These are phyloP conservation scores for Talaromyces borbonicus DNA, from an alignment of 495 filamentous ascomycete genomes.

Conservation along the genomic window DNA sequence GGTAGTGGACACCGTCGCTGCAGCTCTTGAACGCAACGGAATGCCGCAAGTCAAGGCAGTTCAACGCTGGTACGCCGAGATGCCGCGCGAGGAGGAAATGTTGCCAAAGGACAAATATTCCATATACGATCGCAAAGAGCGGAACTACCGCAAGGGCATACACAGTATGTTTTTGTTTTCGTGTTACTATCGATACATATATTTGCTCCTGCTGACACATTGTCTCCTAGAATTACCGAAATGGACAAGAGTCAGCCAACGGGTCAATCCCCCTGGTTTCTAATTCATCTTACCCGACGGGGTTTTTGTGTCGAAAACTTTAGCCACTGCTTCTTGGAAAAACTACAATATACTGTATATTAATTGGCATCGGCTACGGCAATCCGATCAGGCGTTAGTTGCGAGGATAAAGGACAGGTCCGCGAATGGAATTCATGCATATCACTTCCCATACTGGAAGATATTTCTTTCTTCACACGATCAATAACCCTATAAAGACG, in stretches of 20 bases:
- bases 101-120: conserved; percentile 94
- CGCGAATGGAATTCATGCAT: conserved; percentile 1
- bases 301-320: no score
- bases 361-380: no score
- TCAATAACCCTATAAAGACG: no score
- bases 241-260: conserved; percentile 90
- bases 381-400: conserved; percentile 4
- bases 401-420: not conserved
- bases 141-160: conserved; percentile 88
- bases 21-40: conserved; percentile 61
- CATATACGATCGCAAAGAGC: conserved; percentile 92
- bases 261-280: conserved; percentile 89
- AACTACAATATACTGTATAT: no score
- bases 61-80: conserved; percentile 83
- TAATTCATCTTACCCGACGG: no score
- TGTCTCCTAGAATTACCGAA: conserved; percentile 69
- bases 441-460: not conserved
- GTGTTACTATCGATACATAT: no score
- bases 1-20: conserved; percentile 67
- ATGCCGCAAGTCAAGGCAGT: conserved; percentile 55
- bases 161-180: conserved; percentile 78
- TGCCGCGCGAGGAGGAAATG: conserved; percentile 97
- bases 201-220: no score
- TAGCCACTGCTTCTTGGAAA: no score
- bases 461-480: not conserved